These are phyloP conservation scores for Fomitopsis pinicola DNA, from an alignment of 1,284 basidiomycete genomes.

Conservation along the genomic window DNA sequence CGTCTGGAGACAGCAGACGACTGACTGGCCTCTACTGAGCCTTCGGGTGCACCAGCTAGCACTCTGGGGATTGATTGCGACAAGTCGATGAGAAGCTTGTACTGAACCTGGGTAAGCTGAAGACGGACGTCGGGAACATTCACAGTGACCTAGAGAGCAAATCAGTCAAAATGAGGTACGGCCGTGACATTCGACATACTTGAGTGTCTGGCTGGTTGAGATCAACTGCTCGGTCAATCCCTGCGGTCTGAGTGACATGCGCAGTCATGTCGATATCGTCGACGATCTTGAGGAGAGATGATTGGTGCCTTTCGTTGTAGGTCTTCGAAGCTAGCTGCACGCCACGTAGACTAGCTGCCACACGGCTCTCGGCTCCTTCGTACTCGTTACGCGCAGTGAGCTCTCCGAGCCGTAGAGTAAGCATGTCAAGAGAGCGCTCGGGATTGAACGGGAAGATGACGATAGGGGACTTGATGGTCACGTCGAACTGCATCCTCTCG, in stretches of 20 bases:
- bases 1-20: neutral
- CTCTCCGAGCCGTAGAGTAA: conserved; percentile 88
- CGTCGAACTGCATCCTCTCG: conserved; percentile 87
- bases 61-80: conserved; percentile 76
- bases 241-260: conserved; percentile 61
- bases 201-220: conserved; percentile 63
- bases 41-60: conserved; percentile 41
- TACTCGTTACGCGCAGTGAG: conserved; percentile 83
- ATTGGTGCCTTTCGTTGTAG: conserved; percentile 38
- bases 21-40: conserved; percentile 20
- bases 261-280: conserved; percentile 86
- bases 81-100: conserved; percentile 71
- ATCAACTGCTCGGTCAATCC: conserved; percentile 46
- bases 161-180: neutral
- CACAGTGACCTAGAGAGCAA: conserved; percentile 51
- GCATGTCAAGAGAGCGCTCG: conserved; percentile 57
- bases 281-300: conserved; percentile 77
- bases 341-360: conserved; percentile 79
- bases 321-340: conserved; percentile 81
- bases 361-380: conserved; percentile 57
- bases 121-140: conserved; percentile 90
- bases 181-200: conserved; percentile 36
- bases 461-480: conserved; percentile 92
- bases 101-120: conserved; percentile 90
- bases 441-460: conserved; percentile 83